phyloP scores from a whole-genome alignment of 208 protist genomes.

The Leishmania gerbilli region DNA sequence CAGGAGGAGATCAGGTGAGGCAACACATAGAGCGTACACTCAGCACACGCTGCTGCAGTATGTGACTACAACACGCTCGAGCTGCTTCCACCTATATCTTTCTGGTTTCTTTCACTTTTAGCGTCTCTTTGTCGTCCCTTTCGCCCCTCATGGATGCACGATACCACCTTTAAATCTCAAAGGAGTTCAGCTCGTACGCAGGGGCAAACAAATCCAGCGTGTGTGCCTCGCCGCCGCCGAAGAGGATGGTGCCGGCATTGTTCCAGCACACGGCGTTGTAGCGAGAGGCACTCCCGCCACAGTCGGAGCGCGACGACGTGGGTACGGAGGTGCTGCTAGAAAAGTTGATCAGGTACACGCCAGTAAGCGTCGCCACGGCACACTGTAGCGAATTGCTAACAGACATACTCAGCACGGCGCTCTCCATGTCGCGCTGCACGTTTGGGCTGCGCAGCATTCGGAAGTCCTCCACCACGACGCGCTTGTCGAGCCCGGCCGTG shows the following conservation, averaged over 20 bases:
- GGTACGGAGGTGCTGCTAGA: constrained; percentile 41
- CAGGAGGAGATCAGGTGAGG: background rate
- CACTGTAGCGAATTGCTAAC: constrained; percentile 73
- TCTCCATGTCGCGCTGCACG: constrained; percentile 66
- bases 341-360: constrained; percentile 82
- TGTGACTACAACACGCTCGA: background rate
- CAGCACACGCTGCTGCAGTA: background rate
- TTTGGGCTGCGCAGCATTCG: constrained; percentile 66
- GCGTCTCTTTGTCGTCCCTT: background rate
- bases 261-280: constrained; percentile 88
- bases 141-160: background rate
- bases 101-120: background rate
- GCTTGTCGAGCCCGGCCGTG: constrained; percentile 78
- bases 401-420: constrained; percentile 73
- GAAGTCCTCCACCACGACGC: constrained; percentile 74
- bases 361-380: constrained; percentile 83
- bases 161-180: constrained; percentile 15
- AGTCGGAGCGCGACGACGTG: constrained; percentile 56
- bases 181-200: constrained; percentile 27
- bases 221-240: constrained; percentile 70
- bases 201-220: constrained; percentile 77
- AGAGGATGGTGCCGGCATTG: constrained; percentile 63
- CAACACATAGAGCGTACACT: background rate
- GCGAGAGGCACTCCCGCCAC: constrained; percentile 45
- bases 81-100: background rate